Evolutionary conservation across 1,284 basidiomycete species (phyloP).

Genomic region (Ganoderma leucocontextum): DNA sequence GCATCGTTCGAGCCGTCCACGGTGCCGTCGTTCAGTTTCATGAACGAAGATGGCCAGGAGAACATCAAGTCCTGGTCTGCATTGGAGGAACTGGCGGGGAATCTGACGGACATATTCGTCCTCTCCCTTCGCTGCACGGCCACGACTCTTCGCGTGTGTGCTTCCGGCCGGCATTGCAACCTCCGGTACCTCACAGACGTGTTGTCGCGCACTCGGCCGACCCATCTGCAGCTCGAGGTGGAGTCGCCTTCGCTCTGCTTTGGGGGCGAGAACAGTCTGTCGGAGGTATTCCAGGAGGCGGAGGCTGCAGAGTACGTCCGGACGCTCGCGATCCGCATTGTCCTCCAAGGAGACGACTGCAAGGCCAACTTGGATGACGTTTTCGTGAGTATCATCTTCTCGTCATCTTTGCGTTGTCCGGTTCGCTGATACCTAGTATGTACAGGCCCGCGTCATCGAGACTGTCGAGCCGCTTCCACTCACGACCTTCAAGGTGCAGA

Average conservation of each 20-base stretch:
- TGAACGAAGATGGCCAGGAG: constrained; percentile 17
- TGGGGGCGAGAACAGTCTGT: not conserved
- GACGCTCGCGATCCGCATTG: not conserved
- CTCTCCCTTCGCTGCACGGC: constrained; percentile 5
- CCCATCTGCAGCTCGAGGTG: constrained; percentile 10
- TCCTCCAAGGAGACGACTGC: constrained; percentile 9
- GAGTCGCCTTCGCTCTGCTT: not conserved
- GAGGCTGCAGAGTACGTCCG: constrained; percentile 3
- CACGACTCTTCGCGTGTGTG: not conserved
- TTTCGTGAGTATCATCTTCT: constrained; percentile 2
- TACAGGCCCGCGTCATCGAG: constrained; percentile 6
- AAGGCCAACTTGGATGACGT: constrained; percentile 13
- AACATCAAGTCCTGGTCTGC: constrained; percentile 10
- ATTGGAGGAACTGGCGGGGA: constrained; percentile 15
- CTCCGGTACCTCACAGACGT: constrained; percentile 11
- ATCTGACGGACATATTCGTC: constrained; percentile 9
- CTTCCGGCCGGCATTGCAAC: not conserved
- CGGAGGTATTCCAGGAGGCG: not conserved
- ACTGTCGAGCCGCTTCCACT: constrained; percentile 8
- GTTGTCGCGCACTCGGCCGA: constrained; percentile 7
- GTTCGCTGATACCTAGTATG: not conserved
- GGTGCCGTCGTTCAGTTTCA: constrained; percentile 13
- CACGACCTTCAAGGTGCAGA: constrained; percentile 11
- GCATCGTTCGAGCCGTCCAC: constrained; percentile 11
- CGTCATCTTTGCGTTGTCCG: not conserved